Conservation (phyloP, 768 basidiomycete species). For the Tephrocybe rancida region DNA sequence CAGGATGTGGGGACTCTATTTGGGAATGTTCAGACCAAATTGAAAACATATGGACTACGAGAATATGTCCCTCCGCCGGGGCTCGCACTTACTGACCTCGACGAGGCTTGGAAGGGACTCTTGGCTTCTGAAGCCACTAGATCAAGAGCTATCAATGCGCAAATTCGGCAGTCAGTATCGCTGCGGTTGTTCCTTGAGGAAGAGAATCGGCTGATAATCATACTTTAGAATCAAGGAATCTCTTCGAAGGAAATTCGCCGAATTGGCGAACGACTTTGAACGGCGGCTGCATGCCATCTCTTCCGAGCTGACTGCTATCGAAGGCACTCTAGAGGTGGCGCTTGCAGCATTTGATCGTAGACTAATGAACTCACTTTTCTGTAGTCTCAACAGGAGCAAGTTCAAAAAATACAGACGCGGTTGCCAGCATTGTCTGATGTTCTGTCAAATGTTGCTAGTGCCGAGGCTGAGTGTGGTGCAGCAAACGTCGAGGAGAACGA, state of each 20-base stretch:
- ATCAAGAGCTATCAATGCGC: constrained; percentile 83
- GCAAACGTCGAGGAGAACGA: constrained; percentile 98
- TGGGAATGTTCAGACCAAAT: constrained; percentile 91
- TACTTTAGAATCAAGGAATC: constrained; percentile 76
- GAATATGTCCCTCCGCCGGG: constrained; percentile 83
- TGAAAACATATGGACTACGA: constrained; percentile 85
- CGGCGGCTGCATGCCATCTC: constrained; percentile 66
- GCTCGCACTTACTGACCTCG: constrained; percentile 71
- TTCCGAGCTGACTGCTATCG: constrained; percentile 70
- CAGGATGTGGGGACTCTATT: constrained; percentile 88
- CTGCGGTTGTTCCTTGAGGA: neutral
- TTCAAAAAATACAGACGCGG: constrained; percentile 64
- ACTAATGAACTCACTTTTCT: neutral
- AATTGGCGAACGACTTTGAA: constrained; percentile 77
- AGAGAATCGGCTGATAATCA: neutral
- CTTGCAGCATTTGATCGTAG: neutral
- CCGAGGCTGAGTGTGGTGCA: constrained; percentile 75
- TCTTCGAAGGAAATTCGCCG: constrained; percentile 76
- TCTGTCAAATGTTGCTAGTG: constrained; percentile 54
- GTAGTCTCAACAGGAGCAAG: constrained; percentile 75
- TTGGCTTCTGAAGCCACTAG: constrained; percentile 74
- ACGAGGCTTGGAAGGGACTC: constrained; percentile 74
- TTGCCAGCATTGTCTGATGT: constrained; percentile 66
- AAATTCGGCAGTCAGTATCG: constrained; percentile 73
- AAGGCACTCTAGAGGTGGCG: constrained; percentile 76